Conservation (phyloP, 2,329 filamentous ascomycete species). For the Blastomyces gilchristii region DNA sequence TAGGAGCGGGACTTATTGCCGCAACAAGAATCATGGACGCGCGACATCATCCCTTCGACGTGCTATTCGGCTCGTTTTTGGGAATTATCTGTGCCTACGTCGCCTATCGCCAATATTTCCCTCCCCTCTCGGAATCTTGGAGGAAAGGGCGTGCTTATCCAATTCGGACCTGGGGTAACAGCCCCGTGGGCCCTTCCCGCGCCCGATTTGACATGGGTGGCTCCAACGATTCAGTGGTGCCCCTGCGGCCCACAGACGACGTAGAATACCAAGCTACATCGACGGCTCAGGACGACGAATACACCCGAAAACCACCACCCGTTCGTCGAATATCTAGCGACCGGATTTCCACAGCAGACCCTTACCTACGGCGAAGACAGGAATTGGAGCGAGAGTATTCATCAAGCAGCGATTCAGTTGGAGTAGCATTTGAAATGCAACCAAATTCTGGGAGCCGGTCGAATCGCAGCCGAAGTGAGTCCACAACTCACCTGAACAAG, state of each 20-base stretch:
- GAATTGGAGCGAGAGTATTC: slow-evolving; percentile 22
- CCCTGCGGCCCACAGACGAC: slow-evolving; percentile 22
- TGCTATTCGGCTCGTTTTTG: slow-evolving; percentile 45
- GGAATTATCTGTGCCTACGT: slow-evolving; percentile 44
- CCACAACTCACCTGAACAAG: slow-evolving; percentile 9
- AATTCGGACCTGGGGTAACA: slow-evolving; percentile 45
- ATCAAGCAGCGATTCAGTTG: slow-evolving; percentile 24
- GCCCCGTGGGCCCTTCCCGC: slow-evolving; percentile 11
- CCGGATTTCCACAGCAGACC: slow-evolving; percentile 10
- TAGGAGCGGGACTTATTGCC: slow-evolving; percentile 46
- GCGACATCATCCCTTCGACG: slow-evolving; percentile 52
- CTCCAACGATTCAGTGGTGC: slow-evolving; percentile 8
- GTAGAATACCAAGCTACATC: slow-evolving; percentile 20
- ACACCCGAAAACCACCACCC: background rate
- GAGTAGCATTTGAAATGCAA: slow-evolving; percentile 30
- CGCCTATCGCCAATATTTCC: slow-evolving; percentile 51
- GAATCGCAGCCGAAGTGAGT: slow-evolving; percentile 2
- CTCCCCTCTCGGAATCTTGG: slow-evolving; percentile 45
- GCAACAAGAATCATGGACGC: slow-evolving; percentile 53
- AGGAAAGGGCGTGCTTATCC: slow-evolving; percentile 50
- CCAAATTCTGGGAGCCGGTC: slow-evolving; percentile 17
- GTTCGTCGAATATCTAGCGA: slow-evolving; percentile 12
- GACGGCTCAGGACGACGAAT: background rate
- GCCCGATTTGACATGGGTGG: slow-evolving; percentile 11
- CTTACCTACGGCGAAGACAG: slow-evolving; percentile 22